Base-by-base conservation (phyloP, 306 rosid genomes). In the Argentina anserina region DNA sequence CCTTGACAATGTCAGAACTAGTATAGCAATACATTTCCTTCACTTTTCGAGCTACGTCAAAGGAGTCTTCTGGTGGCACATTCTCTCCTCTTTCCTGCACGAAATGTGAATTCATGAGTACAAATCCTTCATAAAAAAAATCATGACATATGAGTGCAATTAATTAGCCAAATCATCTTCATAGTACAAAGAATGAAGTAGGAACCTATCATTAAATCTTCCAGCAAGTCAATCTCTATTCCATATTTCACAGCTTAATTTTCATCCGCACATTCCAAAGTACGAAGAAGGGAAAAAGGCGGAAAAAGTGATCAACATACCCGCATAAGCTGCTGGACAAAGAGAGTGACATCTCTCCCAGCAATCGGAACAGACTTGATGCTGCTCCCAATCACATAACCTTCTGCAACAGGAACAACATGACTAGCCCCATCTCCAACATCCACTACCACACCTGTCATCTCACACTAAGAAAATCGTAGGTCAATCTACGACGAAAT, bases 381-480 rank as follows among this genome's bases (percentile, higher is more conserved):
- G 87, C 99, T 95, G 79, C 97, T 88, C 72, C 99, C 99, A 76
- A 95, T 95, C 55, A 95, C 99, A 81, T 91, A 95, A 76, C 97
- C 99, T 79, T 95, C 99, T 20, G 99, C 99, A 79, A 95, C 97
- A 52, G 99, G 99, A 66, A 95, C 99, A 78, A 95, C 86, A 84
- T 88, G 97, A 34, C 97, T 78, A 56, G 97, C 90, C 72, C 99
- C 99, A 67, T 95, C 99, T 84, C 99, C 99, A 50, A 91, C 69
- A 82, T 95, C 99, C 67, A 95, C 97, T 34, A 95, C 99, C 75
- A 95, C 97, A 81, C 99, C 99, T 84, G 99, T 95, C 99, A 95
- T 95, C 97, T 95, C 97, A 78, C 99, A 91, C 99, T 95, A 81
- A 75, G 79, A 83, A 83, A 85, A 84, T 33, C 71, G 75, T 77